Percentiles rank a stretch among this genome's conserved stretches.
Evolutionary conservation across 1,139 yeast genomes (phyloP).

Genomic region (Wickerhamiella infanticola): DNA sequence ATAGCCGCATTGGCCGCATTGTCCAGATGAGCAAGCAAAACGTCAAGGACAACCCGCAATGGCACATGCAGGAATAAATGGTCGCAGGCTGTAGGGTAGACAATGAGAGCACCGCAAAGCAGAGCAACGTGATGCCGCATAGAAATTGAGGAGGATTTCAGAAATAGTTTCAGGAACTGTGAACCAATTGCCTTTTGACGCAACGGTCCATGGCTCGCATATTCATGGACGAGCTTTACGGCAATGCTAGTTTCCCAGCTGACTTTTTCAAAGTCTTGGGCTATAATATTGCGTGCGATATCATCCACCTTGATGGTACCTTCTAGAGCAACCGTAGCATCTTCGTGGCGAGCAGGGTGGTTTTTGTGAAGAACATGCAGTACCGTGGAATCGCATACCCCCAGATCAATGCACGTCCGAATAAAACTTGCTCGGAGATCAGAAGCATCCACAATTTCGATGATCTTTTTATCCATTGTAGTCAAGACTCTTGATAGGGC

Average conservation of each 20-base stretch:
- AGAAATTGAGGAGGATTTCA: neutral
- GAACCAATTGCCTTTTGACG: slow-evolving; percentile 1
- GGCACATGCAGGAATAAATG: slow-evolving; percentile 9
- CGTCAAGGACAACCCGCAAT: slow-evolving; percentile 9
- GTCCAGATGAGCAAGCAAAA: slow-evolving; percentile 25
- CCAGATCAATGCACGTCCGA: slow-evolving; percentile 11
- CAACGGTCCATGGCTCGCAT: neutral
- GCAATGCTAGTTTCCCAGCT: neutral
- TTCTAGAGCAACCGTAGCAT: slow-evolving; percentile 1
- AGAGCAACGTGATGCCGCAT: slow-evolving; percentile 1
- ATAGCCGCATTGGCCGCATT: slow-evolving; percentile 33
- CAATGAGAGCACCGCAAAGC: slow-evolving; percentile 4
- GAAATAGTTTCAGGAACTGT: slow-evolving; percentile 3
- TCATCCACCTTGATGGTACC: slow-evolving; percentile 1
- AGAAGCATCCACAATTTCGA: slow-evolving; percentile 9
- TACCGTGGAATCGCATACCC: slow-evolving; percentile 14
- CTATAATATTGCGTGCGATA: neutral
- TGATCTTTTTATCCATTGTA: slow-evolving; percentile 15
- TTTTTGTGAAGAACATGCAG: slow-evolving; percentile 12
- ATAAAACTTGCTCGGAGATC: slow-evolving; percentile 9
- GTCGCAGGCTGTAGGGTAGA: slow-evolving; percentile 8
- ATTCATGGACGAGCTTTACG: slow-evolving; percentile 1
- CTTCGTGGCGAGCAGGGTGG: slow-evolving; percentile 8
- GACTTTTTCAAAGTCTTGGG: slow-evolving; percentile 1
- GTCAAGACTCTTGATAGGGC: slow-evolving; percentile 13